Percentiles rank a stretch among this genome's conserved stretches.
These are phyloP conservation scores for Leccinum boreale DNA, from an alignment of 768 basidiomycete species.

Conservation along the genomic window DNA sequence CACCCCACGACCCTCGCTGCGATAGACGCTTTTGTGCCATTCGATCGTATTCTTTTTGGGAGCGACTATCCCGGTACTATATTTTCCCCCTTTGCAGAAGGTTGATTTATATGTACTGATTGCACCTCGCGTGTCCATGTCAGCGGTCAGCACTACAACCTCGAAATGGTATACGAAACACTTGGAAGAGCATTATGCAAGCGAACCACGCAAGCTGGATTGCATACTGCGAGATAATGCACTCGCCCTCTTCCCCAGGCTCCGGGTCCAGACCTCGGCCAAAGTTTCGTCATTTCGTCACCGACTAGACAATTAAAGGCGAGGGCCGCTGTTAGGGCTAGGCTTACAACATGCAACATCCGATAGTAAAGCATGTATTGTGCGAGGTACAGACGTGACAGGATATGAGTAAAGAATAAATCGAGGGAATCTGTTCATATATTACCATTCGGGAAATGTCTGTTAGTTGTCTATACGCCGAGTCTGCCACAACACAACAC, in stretches of 20 bases:
- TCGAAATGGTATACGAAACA: slow-evolving; percentile 60
- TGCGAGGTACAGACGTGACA: slow-evolving; percentile 28
- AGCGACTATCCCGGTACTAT: slow-evolving; percentile 72
- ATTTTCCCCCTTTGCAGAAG: neutral
- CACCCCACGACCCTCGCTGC: slow-evolving; percentile 49
- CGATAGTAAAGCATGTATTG: slow-evolving; percentile 17
- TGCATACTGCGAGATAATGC: slow-evolving; percentile 50
- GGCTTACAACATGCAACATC: slow-evolving; percentile 10
- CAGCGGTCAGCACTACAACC: slow-evolving; percentile 58
- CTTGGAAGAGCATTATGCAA: slow-evolving; percentile 45
- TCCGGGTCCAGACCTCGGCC: slow-evolving; percentile 7
- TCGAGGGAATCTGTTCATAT: slow-evolving; percentile 22
- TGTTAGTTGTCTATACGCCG: slow-evolving; percentile 46
- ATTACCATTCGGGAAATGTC: slow-evolving; percentile 13
- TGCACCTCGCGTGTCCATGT: neutral
- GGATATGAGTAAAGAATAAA: slow-evolving; percentile 23
- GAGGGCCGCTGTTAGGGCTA: neutral
- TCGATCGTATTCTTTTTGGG: slow-evolving; percentile 61
- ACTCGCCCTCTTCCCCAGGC: slow-evolving; percentile 46
- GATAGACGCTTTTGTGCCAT: slow-evolving; percentile 47
- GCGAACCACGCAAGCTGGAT: slow-evolving; percentile 38
- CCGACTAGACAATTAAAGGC: neutral
- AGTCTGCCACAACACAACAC: slow-evolving; percentile 40
- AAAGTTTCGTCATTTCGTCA: neutral
- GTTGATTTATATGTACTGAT: neutral